These are phyloP conservation scores for Fusarium sp. DNA, from an alignment of 2,329 filamentous ascomycete genomes.

Conservation along the genomic window DNA sequence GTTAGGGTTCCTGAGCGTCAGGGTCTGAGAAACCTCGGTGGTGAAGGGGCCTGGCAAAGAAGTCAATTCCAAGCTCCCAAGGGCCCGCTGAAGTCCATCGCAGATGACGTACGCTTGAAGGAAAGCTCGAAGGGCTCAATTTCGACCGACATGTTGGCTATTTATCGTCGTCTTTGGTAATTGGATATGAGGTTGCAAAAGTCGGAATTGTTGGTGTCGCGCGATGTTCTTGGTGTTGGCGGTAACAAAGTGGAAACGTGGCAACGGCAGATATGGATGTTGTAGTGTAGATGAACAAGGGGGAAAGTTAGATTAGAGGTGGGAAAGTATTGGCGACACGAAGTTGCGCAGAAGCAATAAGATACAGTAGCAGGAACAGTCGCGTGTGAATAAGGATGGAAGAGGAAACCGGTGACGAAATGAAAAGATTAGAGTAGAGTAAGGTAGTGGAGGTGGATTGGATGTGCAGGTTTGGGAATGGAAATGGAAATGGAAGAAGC, in stretches of 20 bases:
- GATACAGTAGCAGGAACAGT: constrained; percentile 16
- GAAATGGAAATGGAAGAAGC: constrained; percentile 18
- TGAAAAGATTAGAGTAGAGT: constrained; percentile 10
- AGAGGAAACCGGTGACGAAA: neutral
- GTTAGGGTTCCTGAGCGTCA: constrained; percentile 74
- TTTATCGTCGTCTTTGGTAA: constrained; percentile 4
- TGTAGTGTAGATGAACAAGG: constrained; percentile 14
- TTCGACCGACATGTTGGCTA: constrained; percentile 87
- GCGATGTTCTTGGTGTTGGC: constrained; percentile 33
- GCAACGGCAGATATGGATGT: constrained; percentile 32
- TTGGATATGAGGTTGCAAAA: constrained; percentile 2
- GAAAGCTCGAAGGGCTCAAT: constrained; percentile 91
- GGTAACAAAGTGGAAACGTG: constrained; percentile 44
- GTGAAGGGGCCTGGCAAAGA: constrained; percentile 70
- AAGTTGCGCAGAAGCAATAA: constrained; percentile 20
- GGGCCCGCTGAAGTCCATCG: constrained; percentile 14
- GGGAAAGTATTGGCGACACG: constrained; percentile 16
- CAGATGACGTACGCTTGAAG: constrained; percentile 81
- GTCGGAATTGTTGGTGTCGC: constrained; percentile 34
- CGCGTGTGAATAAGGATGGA: constrained; percentile 6
- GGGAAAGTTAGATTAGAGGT: constrained; percentile 22
- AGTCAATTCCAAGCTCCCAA: constrained; percentile 34
- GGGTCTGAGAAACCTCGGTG: constrained; percentile 71
- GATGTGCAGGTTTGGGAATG: neutral
- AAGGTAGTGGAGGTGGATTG: constrained; percentile 15